Conservation (phyloP, 495 filamentous ascomycete species). For the Talaromyces thailandensis region DNA sequence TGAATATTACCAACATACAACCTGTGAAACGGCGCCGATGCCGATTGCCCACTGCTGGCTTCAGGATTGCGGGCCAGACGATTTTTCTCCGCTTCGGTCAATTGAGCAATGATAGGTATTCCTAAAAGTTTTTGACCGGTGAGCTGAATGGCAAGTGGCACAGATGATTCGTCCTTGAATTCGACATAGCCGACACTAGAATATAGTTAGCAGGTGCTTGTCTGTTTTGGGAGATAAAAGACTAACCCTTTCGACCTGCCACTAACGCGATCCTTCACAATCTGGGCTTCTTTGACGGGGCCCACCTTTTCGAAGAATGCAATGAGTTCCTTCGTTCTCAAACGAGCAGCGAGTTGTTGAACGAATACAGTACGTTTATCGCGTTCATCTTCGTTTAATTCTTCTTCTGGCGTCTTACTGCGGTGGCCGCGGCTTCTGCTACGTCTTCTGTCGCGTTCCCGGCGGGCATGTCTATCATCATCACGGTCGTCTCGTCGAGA, state of each 20-base stretch:
- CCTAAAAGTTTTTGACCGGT: conserved; percentile 98
- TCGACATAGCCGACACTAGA: conserved; percentile 96
- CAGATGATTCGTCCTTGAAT: conserved; percentile 94
- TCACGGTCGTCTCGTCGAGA: conserved; percentile 42
- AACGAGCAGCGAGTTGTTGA: conserved; percentile 88
- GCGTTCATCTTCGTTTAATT: conserved; percentile 88
- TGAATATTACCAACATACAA: conserved; percentile 99
- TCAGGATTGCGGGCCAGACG: conserved; percentile 87
- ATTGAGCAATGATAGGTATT: conserved; percentile 96
- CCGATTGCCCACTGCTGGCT: conserved; percentile 50
- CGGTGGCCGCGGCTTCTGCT: conserved; percentile 38
- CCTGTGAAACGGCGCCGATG: conserved; percentile 90
- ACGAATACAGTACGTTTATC: conserved; percentile 97
- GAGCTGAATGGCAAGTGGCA: conserved; percentile 88
- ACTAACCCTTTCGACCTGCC: conserved; percentile 94
- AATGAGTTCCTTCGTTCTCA: conserved; percentile 87
- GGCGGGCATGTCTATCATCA: conserved; percentile 42
- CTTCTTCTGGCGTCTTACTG: conserved; percentile 47
- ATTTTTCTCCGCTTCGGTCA: conserved; percentile 99
- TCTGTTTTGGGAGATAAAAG: neutral
- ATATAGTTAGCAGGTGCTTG: conserved; percentile 20
- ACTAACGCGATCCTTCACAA: conserved; percentile 97
- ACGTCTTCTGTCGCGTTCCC: conserved; percentile 47
- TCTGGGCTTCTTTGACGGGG: conserved; percentile 94
- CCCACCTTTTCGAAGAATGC: conserved; percentile 95